Conservation (phyloP, 768 basidiomycete genomes). For the Flagelloscypha sp. region DNA sequence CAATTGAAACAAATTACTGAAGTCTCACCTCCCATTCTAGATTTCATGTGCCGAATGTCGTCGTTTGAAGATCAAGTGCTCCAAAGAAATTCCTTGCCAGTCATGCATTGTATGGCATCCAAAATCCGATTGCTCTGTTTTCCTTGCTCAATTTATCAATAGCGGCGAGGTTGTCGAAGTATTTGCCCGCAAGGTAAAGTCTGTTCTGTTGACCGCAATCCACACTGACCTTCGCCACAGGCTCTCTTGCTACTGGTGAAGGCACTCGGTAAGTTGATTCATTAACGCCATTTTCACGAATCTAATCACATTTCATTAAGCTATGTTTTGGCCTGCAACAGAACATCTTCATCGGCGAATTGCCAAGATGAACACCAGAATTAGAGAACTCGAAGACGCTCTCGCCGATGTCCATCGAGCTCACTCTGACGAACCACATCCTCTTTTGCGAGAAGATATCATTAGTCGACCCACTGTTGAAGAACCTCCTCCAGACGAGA, state of each 20-base stretch:
- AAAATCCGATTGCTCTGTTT: conserved; percentile 13
- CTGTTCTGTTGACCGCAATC: no score
- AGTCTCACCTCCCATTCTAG: conserved; percentile 16
- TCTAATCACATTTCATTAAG: conserved; percentile 10
- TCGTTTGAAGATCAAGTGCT: conserved; percentile 42
- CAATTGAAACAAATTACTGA: no score
- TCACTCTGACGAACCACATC: conserved; percentile 47
- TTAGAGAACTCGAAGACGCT: conserved; percentile 56
- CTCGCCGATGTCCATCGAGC: conserved; percentile 41
- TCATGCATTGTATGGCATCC: background rate
- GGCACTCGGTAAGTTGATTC: conserved; percentile 48
- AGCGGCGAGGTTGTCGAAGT: conserved; percentile 51
- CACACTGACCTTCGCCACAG: no score
- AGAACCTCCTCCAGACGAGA: conserved; percentile 17
- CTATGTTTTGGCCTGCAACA: conserved; percentile 56
- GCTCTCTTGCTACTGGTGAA: conserved; percentile 72
- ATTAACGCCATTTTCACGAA: background rate
- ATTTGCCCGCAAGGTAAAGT: conserved; percentile 60
- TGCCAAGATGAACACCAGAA: conserved; percentile 41
- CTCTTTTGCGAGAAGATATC: conserved; percentile 48
- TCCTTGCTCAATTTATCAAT: conserved; percentile 43
- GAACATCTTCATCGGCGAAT: conserved; percentile 58
- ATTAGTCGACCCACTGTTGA: conserved; percentile 26
- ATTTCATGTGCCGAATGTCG: conserved; percentile 50
- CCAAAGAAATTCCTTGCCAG: conserved; percentile 28